Conservation (phyloP, 2,329 filamentous ascomycete species). For the Fusarium sarcochroum region DNA sequence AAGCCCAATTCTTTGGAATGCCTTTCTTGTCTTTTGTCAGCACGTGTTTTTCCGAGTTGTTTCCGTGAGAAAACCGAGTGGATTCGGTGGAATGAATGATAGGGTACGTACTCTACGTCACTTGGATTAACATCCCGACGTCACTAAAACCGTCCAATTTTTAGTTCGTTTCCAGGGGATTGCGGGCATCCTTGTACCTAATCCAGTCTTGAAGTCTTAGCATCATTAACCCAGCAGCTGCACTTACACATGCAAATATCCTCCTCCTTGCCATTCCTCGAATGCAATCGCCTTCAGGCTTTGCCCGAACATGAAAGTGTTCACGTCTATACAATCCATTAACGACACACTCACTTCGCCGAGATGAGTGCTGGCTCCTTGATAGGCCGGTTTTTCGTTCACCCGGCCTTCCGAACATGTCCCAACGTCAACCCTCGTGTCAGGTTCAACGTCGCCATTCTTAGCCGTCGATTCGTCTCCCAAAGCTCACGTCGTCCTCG, state of each 20-base stretch:
- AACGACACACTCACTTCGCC: conserved; percentile 41
- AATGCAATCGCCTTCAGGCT: conserved; percentile 28
- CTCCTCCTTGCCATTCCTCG: conserved; percentile 6
- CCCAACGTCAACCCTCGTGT: conserved; percentile 32
- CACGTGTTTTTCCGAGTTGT: conserved; percentile 50
- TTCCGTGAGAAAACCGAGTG: conserved; percentile 27
- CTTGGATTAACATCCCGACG: conserved; percentile 42
- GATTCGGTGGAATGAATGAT: not conserved
- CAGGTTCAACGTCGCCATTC: conserved; percentile 20
- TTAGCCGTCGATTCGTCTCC: conserved; percentile 45
- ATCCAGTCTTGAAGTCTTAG: conserved; percentile 34
- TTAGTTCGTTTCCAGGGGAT: conserved; percentile 22
- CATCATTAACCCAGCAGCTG: conserved; percentile 30
- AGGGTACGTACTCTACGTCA: conserved; percentile 34
- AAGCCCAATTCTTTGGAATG: conserved; percentile 4
- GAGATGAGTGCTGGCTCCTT: conserved; percentile 63
- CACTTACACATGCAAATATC: conserved; percentile 38
- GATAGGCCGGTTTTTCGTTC: conserved; percentile 62
- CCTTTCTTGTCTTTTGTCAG: not conserved
- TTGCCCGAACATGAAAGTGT: conserved; percentile 42
- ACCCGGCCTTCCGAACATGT: conserved; percentile 52
- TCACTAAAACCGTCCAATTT: conserved; percentile 42
- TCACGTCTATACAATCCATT: conserved; percentile 14
- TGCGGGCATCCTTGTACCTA: conserved; percentile 43
- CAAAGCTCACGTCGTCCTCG: conserved; percentile 45